Evolutionary conservation across 345 rosid species (phyloP).

Genomic region (Brassica carinata): DNA sequence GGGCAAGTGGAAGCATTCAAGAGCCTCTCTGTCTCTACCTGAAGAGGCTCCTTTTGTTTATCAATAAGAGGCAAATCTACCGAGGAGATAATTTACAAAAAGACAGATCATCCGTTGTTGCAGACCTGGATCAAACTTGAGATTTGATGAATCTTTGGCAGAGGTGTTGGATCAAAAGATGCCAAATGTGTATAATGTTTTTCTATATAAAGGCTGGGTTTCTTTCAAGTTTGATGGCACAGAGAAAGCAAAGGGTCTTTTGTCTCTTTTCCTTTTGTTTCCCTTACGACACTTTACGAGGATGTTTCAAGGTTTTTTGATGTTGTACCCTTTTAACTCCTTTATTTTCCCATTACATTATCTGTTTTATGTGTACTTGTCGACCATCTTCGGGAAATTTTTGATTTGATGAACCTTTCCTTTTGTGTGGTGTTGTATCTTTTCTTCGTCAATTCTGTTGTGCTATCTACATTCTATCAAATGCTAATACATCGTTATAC

Average conservation of each 20-base stretch:
- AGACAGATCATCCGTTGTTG: slow-evolving; percentile 15
- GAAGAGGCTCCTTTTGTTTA: neutral
- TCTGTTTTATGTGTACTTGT: slow-evolving; percentile 1
- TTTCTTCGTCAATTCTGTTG: neutral
- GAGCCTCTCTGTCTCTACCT: slow-evolving; percentile 51
- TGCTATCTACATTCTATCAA: neutral
- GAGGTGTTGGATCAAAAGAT: slow-evolving; percentile 22
- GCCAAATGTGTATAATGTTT: slow-evolving; percentile 45
- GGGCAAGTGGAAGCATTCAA: slow-evolving; percentile 75
- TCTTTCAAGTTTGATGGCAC: slow-evolving; percentile 34
- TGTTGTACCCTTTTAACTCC: slow-evolving; percentile 29
- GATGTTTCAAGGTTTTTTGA: slow-evolving; percentile 17
- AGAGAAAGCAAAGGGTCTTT: slow-evolving; percentile 8
- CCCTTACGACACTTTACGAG: slow-evolving; percentile 2
- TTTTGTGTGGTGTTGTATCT: neutral
- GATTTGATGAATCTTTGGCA: slow-evolving; percentile 10
- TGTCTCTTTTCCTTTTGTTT: slow-evolving; percentile 13
- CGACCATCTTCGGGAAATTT: slow-evolving; percentile 11
- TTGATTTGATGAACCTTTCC: slow-evolving; percentile 6
- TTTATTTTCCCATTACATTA: neutral
- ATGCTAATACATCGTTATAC: neutral
- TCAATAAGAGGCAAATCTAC: slow-evolving; percentile 25
- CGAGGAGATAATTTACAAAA: slow-evolving; percentile 16
- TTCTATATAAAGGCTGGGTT: slow-evolving; percentile 35
- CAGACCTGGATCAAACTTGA: slow-evolving; percentile 19